Conservation (phyloP, 2,329 filamentous ascomycete genomes). For the Botrytis tulipae region DNA sequence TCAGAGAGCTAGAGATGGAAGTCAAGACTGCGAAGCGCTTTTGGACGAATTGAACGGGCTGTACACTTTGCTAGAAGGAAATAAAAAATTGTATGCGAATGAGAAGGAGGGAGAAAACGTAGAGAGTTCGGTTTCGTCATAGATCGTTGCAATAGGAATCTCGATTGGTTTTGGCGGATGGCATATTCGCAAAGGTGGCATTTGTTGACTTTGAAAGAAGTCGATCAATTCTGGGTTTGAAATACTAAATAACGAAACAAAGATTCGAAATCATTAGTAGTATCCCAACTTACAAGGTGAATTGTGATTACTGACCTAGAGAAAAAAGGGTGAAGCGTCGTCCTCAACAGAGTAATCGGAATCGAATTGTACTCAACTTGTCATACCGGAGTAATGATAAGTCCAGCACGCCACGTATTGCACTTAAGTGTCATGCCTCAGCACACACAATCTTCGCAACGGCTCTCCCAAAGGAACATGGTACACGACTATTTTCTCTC, state of each 20-base stretch:
- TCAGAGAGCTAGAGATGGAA: slow-evolving; percentile 18
- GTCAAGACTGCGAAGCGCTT: slow-evolving; percentile 29
- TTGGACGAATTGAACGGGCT: slow-evolving; percentile 27
- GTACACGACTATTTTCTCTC: slow-evolving; percentile 41
- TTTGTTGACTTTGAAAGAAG: not conserved
- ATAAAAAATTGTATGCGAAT: slow-evolving; percentile 20
- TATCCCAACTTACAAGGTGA: slow-evolving; percentile 32
- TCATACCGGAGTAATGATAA: slow-evolving; percentile 29
- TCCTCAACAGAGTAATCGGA: slow-evolving; percentile 43
- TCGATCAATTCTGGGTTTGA: not conserved
- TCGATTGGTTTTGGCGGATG: not conserved
- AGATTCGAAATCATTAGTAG: slow-evolving; percentile 34
- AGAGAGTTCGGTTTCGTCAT: not conserved
- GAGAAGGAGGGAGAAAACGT: not conserved
- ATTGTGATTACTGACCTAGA: slow-evolving; percentile 30
- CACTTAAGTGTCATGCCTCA: slow-evolving; percentile 74
- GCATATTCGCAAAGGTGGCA: not conserved
- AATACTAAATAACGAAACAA: not conserved
- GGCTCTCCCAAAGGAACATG: slow-evolving; percentile 79
- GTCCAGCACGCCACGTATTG: slow-evolving; percentile 81
- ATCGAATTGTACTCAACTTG: slow-evolving; percentile 41
- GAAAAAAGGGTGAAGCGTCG: slow-evolving; percentile 36
- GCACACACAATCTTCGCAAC: slow-evolving; percentile 87
- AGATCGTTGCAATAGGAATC: not conserved
- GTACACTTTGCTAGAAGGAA: slow-evolving; percentile 27